A percentile compares a stretch with the other conserved stretches of the same genome.
Conservation (phyloP, 768 basidiomycete genomes). For the Pulveroboletus sp. region DNA sequence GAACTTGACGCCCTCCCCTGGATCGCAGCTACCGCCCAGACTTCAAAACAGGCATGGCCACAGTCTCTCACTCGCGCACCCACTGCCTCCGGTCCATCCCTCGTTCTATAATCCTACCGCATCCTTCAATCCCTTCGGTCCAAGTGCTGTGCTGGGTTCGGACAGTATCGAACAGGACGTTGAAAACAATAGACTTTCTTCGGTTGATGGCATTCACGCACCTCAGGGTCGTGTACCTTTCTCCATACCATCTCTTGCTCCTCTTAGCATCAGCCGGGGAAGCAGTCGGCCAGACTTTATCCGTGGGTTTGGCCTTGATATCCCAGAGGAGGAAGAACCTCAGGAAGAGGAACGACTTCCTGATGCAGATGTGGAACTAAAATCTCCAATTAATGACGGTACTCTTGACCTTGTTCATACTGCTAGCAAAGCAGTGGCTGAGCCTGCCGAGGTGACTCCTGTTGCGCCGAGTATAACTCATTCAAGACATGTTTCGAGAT, state of each 20-base stretch:
- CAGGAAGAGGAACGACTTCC: slow-evolving; percentile 39
- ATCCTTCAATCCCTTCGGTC: slow-evolving; percentile 64
- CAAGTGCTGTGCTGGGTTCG: slow-evolving; percentile 49
- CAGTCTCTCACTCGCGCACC: slow-evolving; percentile 66
- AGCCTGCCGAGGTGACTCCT: slow-evolving; percentile 42
- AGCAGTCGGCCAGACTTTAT: slow-evolving; percentile 66
- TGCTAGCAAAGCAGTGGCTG: slow-evolving; percentile 25
- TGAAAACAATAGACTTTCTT: slow-evolving; percentile 17
- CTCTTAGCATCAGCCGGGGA: slow-evolving; percentile 39
- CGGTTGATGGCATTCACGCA: slow-evolving; percentile 38
- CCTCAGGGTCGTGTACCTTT: slow-evolving; percentile 54
- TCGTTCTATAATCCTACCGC: slow-evolving; percentile 34
- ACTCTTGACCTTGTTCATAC: slow-evolving; percentile 16
- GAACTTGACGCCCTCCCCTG: slow-evolving; percentile 51
- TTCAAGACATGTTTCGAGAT: slow-evolving; percentile 63
- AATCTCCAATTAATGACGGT: slow-evolving; percentile 36
- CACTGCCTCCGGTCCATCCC: slow-evolving; percentile 35
- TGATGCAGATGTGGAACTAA: slow-evolving; percentile 32
- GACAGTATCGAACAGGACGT: slow-evolving; percentile 38
- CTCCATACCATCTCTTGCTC: slow-evolving; percentile 41
- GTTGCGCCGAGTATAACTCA: slow-evolving; percentile 50
- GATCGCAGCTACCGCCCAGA: slow-evolving; percentile 31
- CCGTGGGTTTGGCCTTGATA: slow-evolving; percentile 77
- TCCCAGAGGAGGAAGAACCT: slow-evolving; percentile 70
- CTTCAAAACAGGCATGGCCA: slow-evolving; percentile 63